Evolutionary conservation across 2,329 filamentous ascomycete species (phyloP).

Genomic region (Cadophora gregata): DNA sequence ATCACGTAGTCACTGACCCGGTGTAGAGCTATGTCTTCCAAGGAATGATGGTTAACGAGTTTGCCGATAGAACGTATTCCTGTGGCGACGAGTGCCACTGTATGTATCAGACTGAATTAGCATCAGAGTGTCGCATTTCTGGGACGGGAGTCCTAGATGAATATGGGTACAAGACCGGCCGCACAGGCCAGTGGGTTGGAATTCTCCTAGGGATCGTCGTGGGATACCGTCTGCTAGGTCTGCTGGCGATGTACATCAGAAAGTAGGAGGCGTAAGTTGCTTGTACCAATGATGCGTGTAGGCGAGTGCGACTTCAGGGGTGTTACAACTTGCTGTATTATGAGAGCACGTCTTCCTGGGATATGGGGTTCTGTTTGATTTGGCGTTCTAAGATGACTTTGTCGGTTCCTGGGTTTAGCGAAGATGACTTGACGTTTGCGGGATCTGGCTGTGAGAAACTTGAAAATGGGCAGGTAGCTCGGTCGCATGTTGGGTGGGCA

Average conservation of each 20-base stretch:
- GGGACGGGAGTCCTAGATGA: conserved; percentile 72
- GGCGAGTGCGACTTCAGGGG: background rate
- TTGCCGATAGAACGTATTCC: conserved; percentile 66
- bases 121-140: conserved; percentile 69
- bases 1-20: background rate
- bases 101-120: conserved; percentile 71
- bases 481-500: background rate
- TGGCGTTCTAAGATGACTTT: background rate
- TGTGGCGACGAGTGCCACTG: conserved; percentile 62
- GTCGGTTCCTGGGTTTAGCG: background rate
- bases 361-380: background rate
- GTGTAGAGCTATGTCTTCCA: conserved; percentile 74
- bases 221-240: conserved; percentile 74
- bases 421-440: background rate
- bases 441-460: background rate
- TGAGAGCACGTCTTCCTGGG: background rate
- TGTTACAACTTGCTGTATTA: background rate
- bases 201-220: conserved; percentile 79
- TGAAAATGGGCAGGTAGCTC: background rate
- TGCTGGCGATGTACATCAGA: conserved; percentile 58
- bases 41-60: conserved; percentile 94
- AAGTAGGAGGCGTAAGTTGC: conserved; percentile 32
- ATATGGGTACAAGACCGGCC: conserved; percentile 71
- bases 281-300: background rate
- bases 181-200: conserved; percentile 72